A percentile compares a stretch with the other conserved stretches of the same genome.
Evolutionary conservation across 495 filamentous ascomycete genomes (phyloP).

Genomic region (Thermochaetoides thermophila): DNA sequence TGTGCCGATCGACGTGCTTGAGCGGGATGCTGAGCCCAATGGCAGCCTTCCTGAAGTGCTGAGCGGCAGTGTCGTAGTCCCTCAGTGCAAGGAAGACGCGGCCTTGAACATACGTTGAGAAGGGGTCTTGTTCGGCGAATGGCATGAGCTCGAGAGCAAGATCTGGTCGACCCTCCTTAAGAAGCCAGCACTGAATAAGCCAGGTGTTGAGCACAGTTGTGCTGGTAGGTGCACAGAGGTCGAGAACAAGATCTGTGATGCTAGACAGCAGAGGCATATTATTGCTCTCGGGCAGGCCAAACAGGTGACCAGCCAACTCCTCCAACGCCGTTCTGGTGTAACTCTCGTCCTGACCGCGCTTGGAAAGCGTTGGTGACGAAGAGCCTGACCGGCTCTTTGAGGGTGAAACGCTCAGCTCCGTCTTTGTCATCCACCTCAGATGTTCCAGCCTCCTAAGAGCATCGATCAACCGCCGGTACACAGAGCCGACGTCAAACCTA

Average conservation of each 20-base stretch:
- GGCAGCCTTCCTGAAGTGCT: conserved; percentile 69
- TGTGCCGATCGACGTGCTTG: conserved; percentile 26
- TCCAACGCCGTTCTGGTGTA: conserved; percentile 35
- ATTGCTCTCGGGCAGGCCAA: conserved; percentile 25
- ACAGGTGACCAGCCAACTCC: conserved; percentile 34
- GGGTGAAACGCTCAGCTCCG: conserved; percentile 28
- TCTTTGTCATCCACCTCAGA: conserved; percentile 64
- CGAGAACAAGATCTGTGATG: conserved; percentile 37
- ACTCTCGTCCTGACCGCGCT: conserved; percentile 23
- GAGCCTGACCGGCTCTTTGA: conserved; percentile 21
- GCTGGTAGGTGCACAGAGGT: conserved; percentile 38
- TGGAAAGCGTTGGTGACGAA: conserved; percentile 13
- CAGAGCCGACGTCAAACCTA: conserved; percentile 48
- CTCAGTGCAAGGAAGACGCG: conserved; percentile 60
- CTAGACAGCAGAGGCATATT: conserved; percentile 25
- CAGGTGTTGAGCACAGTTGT: conserved; percentile 33
- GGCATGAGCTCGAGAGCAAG: conserved; percentile 61
- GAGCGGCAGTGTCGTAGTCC: conserved; percentile 55
- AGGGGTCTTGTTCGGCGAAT: conserved; percentile 48
- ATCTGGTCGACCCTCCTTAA: conserved; percentile 53
- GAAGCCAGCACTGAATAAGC: conserved; percentile 53
- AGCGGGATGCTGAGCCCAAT: conserved; percentile 48
- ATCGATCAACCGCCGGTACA: conserved; percentile 53
- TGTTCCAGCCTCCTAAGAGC: conserved; percentile 62
- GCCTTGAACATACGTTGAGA: conserved; percentile 77